These are phyloP conservation scores for Quercus ilex DNA, from an alignment of 306 rosid species.

Conservation along the genomic window DNA sequence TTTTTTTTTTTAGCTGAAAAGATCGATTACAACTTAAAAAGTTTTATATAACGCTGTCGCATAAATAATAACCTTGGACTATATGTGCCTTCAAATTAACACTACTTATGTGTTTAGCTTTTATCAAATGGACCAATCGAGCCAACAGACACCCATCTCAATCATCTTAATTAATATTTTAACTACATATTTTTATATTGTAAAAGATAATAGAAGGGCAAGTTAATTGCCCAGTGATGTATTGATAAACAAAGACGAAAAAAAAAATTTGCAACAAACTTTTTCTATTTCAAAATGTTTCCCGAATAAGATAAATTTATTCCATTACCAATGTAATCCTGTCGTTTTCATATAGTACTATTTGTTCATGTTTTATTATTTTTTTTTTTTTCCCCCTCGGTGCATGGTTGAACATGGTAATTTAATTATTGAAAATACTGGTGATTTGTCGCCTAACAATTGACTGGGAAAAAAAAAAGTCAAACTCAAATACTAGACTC, in stretches of 20 bases:
- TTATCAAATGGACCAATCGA: neutral
- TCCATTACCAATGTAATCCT: too few species aligned
- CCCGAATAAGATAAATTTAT: neutral
- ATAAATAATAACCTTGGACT: neutral
- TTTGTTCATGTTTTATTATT: neutral
- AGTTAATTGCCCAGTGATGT: neutral
- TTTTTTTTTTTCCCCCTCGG: neutral
- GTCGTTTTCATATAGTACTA: neutral
- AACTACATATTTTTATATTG: neutral
- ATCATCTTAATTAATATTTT: neutral
- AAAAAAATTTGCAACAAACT: neutral
- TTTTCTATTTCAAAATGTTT: neutral
- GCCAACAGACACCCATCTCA: neutral
- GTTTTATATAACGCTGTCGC: neutral
- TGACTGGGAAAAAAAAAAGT: neutral
- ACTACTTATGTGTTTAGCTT: neutral
- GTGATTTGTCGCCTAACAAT: neutral
- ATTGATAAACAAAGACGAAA: neutral
- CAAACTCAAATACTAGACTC: neutral
- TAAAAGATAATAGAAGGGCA: neutral
- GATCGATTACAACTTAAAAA: neutral
- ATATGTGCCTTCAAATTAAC: too few species aligned
- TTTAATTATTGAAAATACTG: conserved; percentile 6
- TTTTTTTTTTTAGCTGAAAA: too few species aligned
- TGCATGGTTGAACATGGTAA: conserved; percentile 25